These are phyloP conservation scores for Russula griseocarnosa DNA, from an alignment of 768 basidiomycete genomes.

Conservation along the genomic window DNA sequence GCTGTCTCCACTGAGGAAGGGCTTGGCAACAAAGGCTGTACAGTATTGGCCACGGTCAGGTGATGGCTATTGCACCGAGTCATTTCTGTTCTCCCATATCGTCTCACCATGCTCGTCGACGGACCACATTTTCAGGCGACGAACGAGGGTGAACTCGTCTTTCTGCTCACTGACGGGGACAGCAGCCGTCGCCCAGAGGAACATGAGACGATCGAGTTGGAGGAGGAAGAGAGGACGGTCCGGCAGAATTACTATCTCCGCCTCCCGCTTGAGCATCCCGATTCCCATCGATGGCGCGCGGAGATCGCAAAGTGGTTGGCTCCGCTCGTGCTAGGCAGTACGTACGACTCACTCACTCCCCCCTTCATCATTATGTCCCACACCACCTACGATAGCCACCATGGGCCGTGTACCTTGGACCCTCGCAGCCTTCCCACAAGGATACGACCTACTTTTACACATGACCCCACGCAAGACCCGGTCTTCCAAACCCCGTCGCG, in stretches of 20 bases:
- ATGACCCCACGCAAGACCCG: neutral
- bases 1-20: too few species aligned
- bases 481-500: conserved; percentile 2
- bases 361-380: neutral
- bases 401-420: conserved; percentile 21
- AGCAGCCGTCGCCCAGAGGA: conserved; percentile 14
- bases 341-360: neutral
- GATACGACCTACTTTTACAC: conserved; percentile 19
- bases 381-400: conserved; percentile 1
- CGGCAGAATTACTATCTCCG: conserved; percentile 17
- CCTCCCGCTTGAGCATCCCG: conserved; percentile 11
- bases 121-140: conserved; percentile 14
- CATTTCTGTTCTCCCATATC: too few species aligned
- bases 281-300: conserved; percentile 17
- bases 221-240: neutral
- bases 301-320: conserved; percentile 24
- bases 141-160: conserved; percentile 14
- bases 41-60: too few species aligned
- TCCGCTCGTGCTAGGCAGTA: conserved; percentile 20
- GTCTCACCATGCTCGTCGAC: conserved; percentile 8
- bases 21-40: too few species aligned
- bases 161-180: conserved; percentile 15
- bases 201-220: conserved; percentile 12
- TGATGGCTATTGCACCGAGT: too few species aligned
- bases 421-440: conserved; percentile 17